phyloP scores from a whole-genome alignment of 1,139 yeast species.

The Diutina siamensis region DNA sequence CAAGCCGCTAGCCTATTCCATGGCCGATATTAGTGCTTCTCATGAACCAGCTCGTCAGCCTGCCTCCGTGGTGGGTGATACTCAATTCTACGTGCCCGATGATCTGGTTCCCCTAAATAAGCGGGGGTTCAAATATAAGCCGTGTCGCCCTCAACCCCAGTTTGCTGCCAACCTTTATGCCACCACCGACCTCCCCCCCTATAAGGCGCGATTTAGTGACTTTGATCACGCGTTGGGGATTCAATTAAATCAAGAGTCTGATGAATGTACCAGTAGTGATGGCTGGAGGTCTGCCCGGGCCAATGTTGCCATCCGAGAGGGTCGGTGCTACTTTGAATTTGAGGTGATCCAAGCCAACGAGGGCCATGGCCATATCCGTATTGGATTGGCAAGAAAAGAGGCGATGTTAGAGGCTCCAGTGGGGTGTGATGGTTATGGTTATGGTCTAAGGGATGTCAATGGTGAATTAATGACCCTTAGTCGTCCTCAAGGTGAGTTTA shows the following conservation, averaged over 20 bases:
- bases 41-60: slow-evolving; percentile 8
- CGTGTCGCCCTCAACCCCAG: slow-evolving; percentile 63
- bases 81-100: slow-evolving; percentile 39
- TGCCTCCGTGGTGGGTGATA: slow-evolving; percentile 11
- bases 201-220: slow-evolving; percentile 45
- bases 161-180: slow-evolving; percentile 54
- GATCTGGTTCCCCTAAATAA: slow-evolving; percentile 65
- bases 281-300: slow-evolving; percentile 83
- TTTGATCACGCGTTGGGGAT: slow-evolving; percentile 66
- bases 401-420: slow-evolving; percentile 91
- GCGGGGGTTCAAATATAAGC: slow-evolving; percentile 71
- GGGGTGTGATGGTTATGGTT: slow-evolving; percentile 91
- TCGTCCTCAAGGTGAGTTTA: slow-evolving; percentile 48
- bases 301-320: slow-evolving; percentile 69
- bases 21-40: slow-evolving; percentile 12
- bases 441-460: slow-evolving; percentile 74
- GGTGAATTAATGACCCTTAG: slow-evolving; percentile 74
- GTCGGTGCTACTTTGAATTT: slow-evolving; percentile 72
- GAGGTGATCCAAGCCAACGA: slow-evolving; percentile 38
- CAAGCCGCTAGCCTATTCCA: slow-evolving; percentile 25
- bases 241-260: slow-evolving; percentile 30
- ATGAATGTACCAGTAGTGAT: slow-evolving; percentile 38
- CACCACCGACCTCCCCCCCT: slow-evolving; percentile 69
- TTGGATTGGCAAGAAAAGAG: slow-evolving; percentile 78
- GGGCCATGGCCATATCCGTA: slow-evolving; percentile 49